Conservation (phyloP, 768 basidiomycete species). For the Fibroporia radiculosa region DNA sequence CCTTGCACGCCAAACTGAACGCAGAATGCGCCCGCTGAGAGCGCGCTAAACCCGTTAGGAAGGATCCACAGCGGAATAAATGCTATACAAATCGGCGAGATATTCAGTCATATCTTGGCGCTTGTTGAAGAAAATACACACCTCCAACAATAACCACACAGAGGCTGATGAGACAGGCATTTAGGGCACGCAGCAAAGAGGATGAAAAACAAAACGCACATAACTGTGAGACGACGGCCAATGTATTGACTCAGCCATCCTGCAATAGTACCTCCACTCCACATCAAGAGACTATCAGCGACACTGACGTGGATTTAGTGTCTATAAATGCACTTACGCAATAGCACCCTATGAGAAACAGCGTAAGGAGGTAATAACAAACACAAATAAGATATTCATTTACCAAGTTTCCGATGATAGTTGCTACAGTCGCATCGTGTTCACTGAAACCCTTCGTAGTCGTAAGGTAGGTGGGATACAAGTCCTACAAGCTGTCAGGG, state of each 20-base stretch:
- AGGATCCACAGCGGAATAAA: constrained; percentile 84
- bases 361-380: background rate
- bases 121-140: background rate
- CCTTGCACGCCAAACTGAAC: constrained; percentile 87
- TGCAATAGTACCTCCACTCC: constrained; percentile 61
- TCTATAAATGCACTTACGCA: constrained; percentile 22
- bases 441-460: constrained; percentile 51
- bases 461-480: constrained; percentile 76
- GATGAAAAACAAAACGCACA: constrained; percentile 23
- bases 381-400: constrained; percentile 12
- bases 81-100: constrained; percentile 5
- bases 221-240: constrained; percentile 78
- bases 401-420: constrained; percentile 74
- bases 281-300: constrained; percentile 12
- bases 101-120: background rate
- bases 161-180: constrained; percentile 29
- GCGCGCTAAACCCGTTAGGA: constrained; percentile 55
- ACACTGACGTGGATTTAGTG: background rate
- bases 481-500: constrained; percentile 34
- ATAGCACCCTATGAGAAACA: constrained; percentile 32
- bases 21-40: constrained; percentile 81
- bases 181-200: background rate
- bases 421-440: constrained; percentile 60
- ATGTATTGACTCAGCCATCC: constrained; percentile 68
- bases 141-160: constrained; percentile 49